Conservation (phyloP, 805 yeast species). For the Zygosaccharomyces bailii region DNA sequence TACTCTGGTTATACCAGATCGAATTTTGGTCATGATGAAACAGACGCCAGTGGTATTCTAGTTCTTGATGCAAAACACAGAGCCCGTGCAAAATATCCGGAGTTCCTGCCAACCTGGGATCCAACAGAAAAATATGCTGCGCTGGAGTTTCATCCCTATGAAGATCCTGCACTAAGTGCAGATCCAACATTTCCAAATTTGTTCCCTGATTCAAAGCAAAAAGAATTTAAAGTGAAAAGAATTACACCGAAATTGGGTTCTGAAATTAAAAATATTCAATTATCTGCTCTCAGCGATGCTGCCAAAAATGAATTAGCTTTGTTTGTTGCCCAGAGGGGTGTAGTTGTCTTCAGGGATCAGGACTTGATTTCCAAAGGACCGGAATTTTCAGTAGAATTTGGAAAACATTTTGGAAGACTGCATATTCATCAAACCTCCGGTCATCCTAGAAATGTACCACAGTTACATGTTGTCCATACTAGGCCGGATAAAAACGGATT, state of each 20-base stretch:
- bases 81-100: conserved; percentile 23
- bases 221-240: conserved; percentile 34
- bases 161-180: conserved; percentile 26
- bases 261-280: conserved; percentile 57
- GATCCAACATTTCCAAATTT: conserved; percentile 21
- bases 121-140: conserved; percentile 24
- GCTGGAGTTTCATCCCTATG: conserved; percentile 15
- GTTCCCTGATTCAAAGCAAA: conserved; percentile 25
- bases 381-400: conserved; percentile 47
- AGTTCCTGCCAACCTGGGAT: conserved; percentile 35
- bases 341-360: conserved; percentile 62
- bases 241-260: conserved; percentile 71
- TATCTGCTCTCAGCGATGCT: conserved; percentile 48
- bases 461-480: conserved; percentile 60
- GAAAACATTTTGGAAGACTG: conserved; percentile 62
- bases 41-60: conserved; percentile 33
- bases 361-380: conserved; percentile 58
- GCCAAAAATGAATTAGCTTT: conserved; percentile 70
- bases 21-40: conserved; percentile 25
- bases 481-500: conserved; percentile 39
- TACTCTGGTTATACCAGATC: conserved; percentile 6
- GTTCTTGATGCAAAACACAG: conserved; percentile 23
- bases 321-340: conserved; percentile 65
- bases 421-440: conserved; percentile 77
- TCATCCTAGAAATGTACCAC: conserved; percentile 56